Base-by-base conservation (phyloP, 805 yeast genomes). In the Saccharomyces cerevisiae region DNA sequence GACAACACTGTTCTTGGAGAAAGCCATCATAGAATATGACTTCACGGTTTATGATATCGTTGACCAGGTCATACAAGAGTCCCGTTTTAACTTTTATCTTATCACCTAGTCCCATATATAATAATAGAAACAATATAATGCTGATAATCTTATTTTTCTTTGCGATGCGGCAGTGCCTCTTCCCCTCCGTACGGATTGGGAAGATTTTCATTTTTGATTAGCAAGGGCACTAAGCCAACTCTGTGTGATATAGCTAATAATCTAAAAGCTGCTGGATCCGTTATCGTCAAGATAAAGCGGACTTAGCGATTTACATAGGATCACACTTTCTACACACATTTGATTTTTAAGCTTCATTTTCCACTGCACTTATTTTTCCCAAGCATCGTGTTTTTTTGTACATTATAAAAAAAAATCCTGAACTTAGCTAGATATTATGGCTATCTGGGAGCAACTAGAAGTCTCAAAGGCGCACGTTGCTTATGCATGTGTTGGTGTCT, bases 401-500 rank as follows among this genome's bases (percentile, higher is more conserved):
- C 26, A 48, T 22, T 26, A 28, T n/a, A 29, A 48, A 48, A 24
- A 24, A 9, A 14, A 29, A n/a, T 22, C 13, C 13, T 41, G 32
- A 49, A 17, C 14, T 41, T 21, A 28, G 41, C 22, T n/a, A 26
- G n/a, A 27, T 29, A 48, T 27, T 22, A 66, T 64, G 68, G 68
- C 64, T 47, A 69, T 67, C 51, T 70, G 73, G 73, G 64, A 60
- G 32, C 72, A 69, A 47, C 57, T 70, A 29, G 67, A 61, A 29
- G 55, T 70, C 41, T 82, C 85, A 50, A 76, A 80, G 55, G 83
- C 96, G 1, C 97, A 90, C 67, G 78, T 87, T 6, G 91, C 96
- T 0, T 90, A 91, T 67, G 96, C 96, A 11, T 79, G 90, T 58
- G 80, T 89, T 10, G 96, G 96, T 47, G 82, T 87, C 11, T 89